phyloP scores from a whole-genome alignment of 768 basidiomycete genomes.

The Cantharellus cinnabarinus region DNA sequence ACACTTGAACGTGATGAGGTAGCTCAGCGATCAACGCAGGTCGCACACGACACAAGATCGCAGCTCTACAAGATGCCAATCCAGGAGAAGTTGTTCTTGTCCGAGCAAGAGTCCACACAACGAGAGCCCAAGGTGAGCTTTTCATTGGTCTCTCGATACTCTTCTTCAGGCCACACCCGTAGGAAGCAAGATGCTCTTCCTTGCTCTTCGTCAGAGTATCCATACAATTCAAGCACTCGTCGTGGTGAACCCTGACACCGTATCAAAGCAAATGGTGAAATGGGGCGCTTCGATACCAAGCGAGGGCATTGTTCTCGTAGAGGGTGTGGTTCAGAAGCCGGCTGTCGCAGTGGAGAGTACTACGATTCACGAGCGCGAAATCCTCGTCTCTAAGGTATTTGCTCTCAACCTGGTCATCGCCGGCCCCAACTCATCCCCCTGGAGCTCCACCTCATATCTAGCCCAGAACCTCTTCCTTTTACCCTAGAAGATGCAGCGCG shows the following conservation, averaged over 20 bases:
- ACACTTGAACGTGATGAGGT: background rate
- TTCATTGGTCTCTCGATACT: background rate
- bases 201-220: conserved; percentile 74
- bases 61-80: conserved; percentile 34
- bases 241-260: conserved; percentile 42
- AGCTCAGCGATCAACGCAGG: conserved; percentile 11
- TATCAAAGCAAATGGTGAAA: conserved; percentile 96
- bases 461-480: conserved; percentile 70
- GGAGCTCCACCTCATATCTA: conserved; percentile 66
- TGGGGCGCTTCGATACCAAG: conserved; percentile 59
- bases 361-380: conserved; percentile 67
- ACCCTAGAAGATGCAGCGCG: conserved; percentile 81
- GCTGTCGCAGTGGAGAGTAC: conserved; percentile 83
- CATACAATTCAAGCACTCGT: conserved; percentile 76
- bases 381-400: conserved; percentile 61
- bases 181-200: conserved; percentile 85
- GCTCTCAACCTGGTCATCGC: background rate
- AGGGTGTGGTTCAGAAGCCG: conserved; percentile 46
- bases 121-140: conserved; percentile 50
- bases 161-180: conserved; percentile 4
- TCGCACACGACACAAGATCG: conserved; percentile 41
- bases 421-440: background rate
- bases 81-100: conserved; percentile 61
- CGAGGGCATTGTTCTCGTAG: conserved; percentile 84
- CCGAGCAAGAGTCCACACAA: conserved; percentile 79